Evolutionary conservation across 371 early-diverging fungal genomes (phyloP).

Genomic region (Encephalitozoon cuniculi): DNA sequence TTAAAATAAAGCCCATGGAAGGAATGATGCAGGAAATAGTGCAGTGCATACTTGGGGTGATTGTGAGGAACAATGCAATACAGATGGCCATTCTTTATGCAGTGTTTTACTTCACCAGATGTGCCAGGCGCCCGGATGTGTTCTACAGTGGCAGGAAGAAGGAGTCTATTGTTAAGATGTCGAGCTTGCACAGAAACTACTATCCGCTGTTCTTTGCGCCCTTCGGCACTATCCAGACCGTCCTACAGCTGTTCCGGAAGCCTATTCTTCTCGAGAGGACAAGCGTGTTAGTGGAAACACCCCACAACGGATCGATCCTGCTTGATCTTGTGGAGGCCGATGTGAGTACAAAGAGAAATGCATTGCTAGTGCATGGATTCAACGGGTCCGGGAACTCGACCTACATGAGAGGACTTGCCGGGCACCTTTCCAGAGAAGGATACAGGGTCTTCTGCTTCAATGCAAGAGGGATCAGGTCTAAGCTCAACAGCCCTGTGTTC

Average conservation of each 20-base stretch:
- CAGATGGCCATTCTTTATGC: conserved; percentile 2
- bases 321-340: conserved; percentile 39
- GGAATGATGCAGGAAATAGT: neutral
- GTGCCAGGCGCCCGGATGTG: neutral
- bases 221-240: conserved; percentile 42
- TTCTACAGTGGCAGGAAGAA: conserved; percentile 6
- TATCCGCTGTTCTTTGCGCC: conserved; percentile 43
- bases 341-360: conserved; percentile 36
- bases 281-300: conserved; percentile 25
- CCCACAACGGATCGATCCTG: conserved; percentile 40
- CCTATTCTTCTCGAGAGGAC: neutral
- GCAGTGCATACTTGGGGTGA: neutral
- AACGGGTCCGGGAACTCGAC: conserved; percentile 49
- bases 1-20: neutral
- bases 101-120: neutral
- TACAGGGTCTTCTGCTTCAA: conserved; percentile 53
- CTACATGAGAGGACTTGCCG: conserved; percentile 49
- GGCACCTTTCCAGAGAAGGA: conserved; percentile 34
- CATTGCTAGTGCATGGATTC: conserved; percentile 58
- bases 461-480: conserved; percentile 49
- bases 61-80: neutral
- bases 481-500: conserved; percentile 41
- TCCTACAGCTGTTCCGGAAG: conserved; percentile 34
- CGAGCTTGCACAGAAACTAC: conserved; percentile 39
- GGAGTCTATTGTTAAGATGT: conserved; percentile 34